phyloP scores from a whole-genome alignment of 768 basidiomycete species.

The Pleurotus djamor region DNA sequence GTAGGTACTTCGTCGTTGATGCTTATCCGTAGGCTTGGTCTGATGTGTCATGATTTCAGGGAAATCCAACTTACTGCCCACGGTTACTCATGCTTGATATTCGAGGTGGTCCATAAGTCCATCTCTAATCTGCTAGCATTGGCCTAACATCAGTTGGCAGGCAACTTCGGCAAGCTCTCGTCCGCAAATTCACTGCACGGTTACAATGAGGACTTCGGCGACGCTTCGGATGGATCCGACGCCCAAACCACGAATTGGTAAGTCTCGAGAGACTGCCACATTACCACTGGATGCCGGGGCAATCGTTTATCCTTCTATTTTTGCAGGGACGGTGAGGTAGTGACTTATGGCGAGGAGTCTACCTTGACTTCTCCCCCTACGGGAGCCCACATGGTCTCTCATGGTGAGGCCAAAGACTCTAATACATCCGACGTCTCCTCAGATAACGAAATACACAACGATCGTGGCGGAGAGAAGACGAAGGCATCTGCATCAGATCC shows the following conservation, averaged over 20 bases:
- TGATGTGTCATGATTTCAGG: constrained; percentile 26
- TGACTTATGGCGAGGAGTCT: constrained; percentile 49
- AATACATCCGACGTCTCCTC: not conserved
- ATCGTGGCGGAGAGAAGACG: constrained; percentile 8
- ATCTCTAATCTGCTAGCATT: not conserved
- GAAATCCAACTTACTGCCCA: constrained; percentile 52
- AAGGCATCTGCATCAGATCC: constrained; percentile 9
- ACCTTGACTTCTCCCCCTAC: constrained; percentile 26
- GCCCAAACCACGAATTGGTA: not conserved
- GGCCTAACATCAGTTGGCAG: constrained; percentile 26
- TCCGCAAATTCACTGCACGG: constrained; percentile 36
- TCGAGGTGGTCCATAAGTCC: constrained; percentile 43
- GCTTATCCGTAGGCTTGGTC: not conserved
- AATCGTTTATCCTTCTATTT: not conserved
- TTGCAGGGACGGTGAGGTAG: constrained; percentile 45
- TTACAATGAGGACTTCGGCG: constrained; percentile 18
- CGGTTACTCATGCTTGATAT: constrained; percentile 66
- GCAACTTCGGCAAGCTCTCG: constrained; percentile 63
- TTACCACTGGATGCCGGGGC: not conserved
- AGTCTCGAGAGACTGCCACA: not conserved
- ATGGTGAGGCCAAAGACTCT: not conserved
- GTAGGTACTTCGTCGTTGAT: constrained; percentile 29
- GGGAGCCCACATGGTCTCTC: not conserved
- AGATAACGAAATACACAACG: constrained; percentile 3
- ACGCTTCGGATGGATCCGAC: not conserved